Percentiles rank a stretch among this genome's conserved stretches.
Conservation (phyloP, 768 basidiomycete species). For the Termitomyces sp. region DNA sequence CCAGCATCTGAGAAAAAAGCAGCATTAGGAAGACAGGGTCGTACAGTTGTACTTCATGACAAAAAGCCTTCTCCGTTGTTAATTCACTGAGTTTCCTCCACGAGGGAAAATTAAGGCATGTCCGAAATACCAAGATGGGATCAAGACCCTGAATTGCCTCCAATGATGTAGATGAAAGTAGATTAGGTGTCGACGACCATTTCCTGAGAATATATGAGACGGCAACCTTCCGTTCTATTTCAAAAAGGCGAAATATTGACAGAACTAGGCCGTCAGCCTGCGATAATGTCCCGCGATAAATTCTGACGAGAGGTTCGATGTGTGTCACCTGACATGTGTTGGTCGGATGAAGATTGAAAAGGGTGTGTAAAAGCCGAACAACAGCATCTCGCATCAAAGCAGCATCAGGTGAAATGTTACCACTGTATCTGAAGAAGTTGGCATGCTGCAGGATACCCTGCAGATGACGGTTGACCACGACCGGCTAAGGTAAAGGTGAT, state of each 20-base stretch:
- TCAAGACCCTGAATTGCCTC: conserved; percentile 72
- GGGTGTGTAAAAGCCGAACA: conserved; percentile 48
- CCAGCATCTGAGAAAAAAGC: conserved; percentile 62
- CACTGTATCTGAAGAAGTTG: conserved; percentile 48
- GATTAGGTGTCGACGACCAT: conserved; percentile 54
- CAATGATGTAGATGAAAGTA: conserved; percentile 39
- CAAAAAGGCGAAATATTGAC: conserved; percentile 75
- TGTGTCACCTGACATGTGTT: conserved; percentile 86
- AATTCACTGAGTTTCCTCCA: conserved; percentile 49
- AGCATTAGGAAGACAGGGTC: conserved; percentile 76
- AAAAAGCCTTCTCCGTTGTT: conserved; percentile 14
- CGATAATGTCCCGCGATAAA: conserved; percentile 75
- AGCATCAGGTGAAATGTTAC: conserved; percentile 15
- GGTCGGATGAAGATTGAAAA: conserved; percentile 72
- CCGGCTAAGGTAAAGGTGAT: conserved; percentile 41
- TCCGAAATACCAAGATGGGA: conserved; percentile 58
- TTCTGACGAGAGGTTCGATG: conserved; percentile 64
- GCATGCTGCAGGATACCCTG: conserved; percentile 72
- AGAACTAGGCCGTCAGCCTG: conserved; percentile 60
- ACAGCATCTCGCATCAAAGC: conserved; percentile 37
- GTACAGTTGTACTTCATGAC: conserved; percentile 46
- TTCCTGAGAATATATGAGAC: conserved; percentile 52
- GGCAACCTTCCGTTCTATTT: conserved; percentile 60
- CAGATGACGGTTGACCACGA: conserved; percentile 65
- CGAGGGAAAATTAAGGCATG: conserved; percentile 65